Percentiles rank a stretch among this genome's conserved stretches.
Evolutionary conservation across 305 asterid species (phyloP).

Genomic region (Solanum aculeatissimum): DNA sequence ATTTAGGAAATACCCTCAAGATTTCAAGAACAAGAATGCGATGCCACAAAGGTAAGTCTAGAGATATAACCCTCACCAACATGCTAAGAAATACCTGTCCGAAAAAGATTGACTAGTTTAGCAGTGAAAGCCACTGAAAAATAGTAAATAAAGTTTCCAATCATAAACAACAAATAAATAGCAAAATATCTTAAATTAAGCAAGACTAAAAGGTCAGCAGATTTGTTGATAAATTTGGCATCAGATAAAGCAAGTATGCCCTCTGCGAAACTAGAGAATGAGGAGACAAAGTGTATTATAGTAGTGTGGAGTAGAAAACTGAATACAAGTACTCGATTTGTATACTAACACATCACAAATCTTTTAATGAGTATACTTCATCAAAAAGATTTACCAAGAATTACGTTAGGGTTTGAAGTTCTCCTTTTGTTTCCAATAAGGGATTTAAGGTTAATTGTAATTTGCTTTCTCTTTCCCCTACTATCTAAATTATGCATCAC

Average conservation of each 20-base stretch:
- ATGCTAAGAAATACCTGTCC: conserved; percentile 92
- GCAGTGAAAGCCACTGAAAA: conserved; percentile 6
- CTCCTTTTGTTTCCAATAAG: not conserved
- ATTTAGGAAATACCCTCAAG: conserved; percentile 62
- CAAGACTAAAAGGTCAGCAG: not conserved
- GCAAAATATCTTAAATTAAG: not conserved
- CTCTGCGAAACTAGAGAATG: not conserved
- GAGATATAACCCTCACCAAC: conserved; percentile 74
- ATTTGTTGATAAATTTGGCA: not conserved
- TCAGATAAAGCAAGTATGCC: not conserved
- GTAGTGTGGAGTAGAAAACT: not conserved
- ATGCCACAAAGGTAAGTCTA: conserved; percentile 97
- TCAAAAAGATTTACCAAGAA: not conserved
- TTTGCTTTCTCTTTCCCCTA: not conserved
- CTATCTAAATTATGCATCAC: not conserved
- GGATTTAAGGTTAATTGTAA: not conserved
- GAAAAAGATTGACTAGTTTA: conserved; percentile 3
- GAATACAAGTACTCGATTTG: not conserved
- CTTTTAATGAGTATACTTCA: not conserved
- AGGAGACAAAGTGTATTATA: not conserved
- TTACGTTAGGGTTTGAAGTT: not conserved
- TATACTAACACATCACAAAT: not conserved
- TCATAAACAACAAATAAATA: not conserved
- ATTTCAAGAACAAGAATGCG: conserved; percentile 97
- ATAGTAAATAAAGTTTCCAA: not conserved